A percentile compares a stretch with the other conserved stretches of the same genome.
phyloP scores from a whole-genome alignment of 495 filamentous ascomycete species.

The Rusavskia elegans region DNA sequence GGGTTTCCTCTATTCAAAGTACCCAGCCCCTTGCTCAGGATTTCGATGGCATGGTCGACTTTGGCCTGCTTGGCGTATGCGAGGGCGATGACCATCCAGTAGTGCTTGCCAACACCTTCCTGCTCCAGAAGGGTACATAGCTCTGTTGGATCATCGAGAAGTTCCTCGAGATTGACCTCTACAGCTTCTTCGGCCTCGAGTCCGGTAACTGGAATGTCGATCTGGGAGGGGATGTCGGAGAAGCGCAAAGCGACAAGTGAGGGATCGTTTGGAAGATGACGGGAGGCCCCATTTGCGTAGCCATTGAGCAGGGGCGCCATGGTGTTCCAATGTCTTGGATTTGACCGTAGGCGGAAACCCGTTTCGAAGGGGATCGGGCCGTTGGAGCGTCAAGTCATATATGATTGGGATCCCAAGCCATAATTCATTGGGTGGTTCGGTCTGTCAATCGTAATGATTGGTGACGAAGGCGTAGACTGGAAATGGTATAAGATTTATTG shows the following conservation, averaged over 20 bases:
- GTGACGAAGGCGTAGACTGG: too few relatives aligned
- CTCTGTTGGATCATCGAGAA: conserved; percentile 90
- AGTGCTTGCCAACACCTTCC: conserved; percentile 68
- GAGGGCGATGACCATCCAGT: conserved; percentile 90
- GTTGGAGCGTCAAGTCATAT: too few relatives aligned
- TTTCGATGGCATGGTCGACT: conserved; percentile 85
- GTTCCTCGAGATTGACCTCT: conserved; percentile 78
- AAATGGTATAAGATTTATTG: too few relatives aligned
- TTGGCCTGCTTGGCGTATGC: conserved; percentile 96
- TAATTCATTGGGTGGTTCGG: too few relatives aligned
- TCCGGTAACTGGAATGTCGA: conserved; percentile 79
- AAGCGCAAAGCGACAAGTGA: conserved; percentile 40
- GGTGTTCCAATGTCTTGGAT: too few relatives aligned
- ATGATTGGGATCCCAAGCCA: too few relatives aligned
- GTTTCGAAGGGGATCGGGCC: too few relatives aligned
- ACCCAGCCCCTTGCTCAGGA: conserved; percentile 65
- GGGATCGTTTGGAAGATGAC: conserved; percentile 14
- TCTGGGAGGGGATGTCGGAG: conserved; percentile 71
- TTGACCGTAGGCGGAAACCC: too few relatives aligned
- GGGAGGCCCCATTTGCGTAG: conserved; percentile 33
- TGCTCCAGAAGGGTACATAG: conserved; percentile 87
- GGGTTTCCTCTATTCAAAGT: conserved; percentile 54
- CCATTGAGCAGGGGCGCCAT: conserved; percentile 42
- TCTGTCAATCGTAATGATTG: too few relatives aligned
- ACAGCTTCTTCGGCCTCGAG: conserved; percentile 66